These are phyloP conservation scores for Suillus alpinus DNA, from an alignment of 768 basidiomycete genomes.

Conservation along the genomic window DNA sequence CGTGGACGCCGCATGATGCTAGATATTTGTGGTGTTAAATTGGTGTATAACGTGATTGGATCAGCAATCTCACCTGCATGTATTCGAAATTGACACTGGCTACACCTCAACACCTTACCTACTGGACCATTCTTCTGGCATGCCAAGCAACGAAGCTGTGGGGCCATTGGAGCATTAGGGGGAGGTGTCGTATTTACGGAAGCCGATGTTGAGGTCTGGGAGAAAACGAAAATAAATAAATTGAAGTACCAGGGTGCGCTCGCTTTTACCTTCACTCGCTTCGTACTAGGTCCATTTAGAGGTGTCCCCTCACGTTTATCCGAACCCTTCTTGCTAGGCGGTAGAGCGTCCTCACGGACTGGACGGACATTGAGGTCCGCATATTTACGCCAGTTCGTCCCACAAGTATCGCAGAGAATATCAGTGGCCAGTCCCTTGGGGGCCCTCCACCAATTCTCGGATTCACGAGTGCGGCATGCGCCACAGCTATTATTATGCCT, in stretches of 20 bases:
- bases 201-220: slow-evolving; percentile 27
- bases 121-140: slow-evolving; percentile 75
- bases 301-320: slow-evolving; percentile 66
- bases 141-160: slow-evolving; percentile 69
- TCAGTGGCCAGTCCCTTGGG: slow-evolving; percentile 79
- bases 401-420: slow-evolving; percentile 83
- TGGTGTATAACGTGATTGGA: slow-evolving; percentile 4
- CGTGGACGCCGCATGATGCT: slow-evolving; percentile 70
- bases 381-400: slow-evolving; percentile 90
- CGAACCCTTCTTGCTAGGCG: slow-evolving; percentile 37
- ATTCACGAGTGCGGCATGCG: slow-evolving; percentile 81
- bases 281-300: slow-evolving; percentile 47
- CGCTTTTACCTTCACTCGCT: slow-evolving; percentile 57
- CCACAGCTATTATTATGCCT: slow-evolving; percentile 66
- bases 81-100: slow-evolving; percentile 71
- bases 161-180: slow-evolving; percentile 47
- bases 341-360: slow-evolving; percentile 60
- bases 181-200: slow-evolving; percentile 59
- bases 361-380: slow-evolving; percentile 81
- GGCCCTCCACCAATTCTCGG: slow-evolving; percentile 86
- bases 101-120: slow-evolving; percentile 79
- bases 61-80: slow-evolving; percentile 60
- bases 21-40: slow-evolving; percentile 5
- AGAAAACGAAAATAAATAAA: slow-evolving; percentile 1
- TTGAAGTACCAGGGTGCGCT: neutral